phyloP scores from a whole-genome alignment of 202 grass and related monocot genomes.

The Thinopyrum obtusiflorum region DNA sequence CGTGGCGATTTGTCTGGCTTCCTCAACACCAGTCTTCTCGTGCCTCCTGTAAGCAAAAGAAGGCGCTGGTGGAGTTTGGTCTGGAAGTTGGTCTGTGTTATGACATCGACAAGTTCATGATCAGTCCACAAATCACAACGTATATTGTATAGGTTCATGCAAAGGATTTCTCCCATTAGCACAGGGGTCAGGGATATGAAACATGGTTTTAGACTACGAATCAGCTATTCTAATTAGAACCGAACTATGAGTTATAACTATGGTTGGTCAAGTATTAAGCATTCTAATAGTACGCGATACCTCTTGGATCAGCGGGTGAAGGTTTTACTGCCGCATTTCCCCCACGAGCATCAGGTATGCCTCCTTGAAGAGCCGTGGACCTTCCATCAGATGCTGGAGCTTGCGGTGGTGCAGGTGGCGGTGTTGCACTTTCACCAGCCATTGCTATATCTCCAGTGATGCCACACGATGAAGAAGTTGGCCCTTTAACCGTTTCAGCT shows the following conservation, averaged over 20 bases:
- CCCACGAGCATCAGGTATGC: neutral
- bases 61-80: neutral
- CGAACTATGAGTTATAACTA: slow-evolving; percentile 9
- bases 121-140: neutral
- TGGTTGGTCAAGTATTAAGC: neutral
- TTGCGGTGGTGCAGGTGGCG: slow-evolving; percentile 11
- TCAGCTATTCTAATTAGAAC: neutral
- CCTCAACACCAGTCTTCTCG: slow-evolving; percentile 7
- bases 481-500: no score
- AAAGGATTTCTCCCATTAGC: neutral
- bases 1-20: neutral
- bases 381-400: slow-evolving; percentile 15
- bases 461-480: no score
- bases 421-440: neutral
- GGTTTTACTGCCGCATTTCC: slow-evolving; percentile 13
- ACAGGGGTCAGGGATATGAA: neutral
- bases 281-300: neutral
- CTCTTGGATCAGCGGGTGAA: neutral
- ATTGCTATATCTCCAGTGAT: no score
- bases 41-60: slow-evolving; percentile 20
- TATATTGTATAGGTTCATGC: neutral
- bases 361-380: neutral
- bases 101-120: neutral
- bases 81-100: slow-evolving; percentile 7
- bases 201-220: neutral